These are phyloP conservation scores for Citrullus colocynthis DNA, from an alignment of 306 rosid genomes.

Conservation along the genomic window DNA sequence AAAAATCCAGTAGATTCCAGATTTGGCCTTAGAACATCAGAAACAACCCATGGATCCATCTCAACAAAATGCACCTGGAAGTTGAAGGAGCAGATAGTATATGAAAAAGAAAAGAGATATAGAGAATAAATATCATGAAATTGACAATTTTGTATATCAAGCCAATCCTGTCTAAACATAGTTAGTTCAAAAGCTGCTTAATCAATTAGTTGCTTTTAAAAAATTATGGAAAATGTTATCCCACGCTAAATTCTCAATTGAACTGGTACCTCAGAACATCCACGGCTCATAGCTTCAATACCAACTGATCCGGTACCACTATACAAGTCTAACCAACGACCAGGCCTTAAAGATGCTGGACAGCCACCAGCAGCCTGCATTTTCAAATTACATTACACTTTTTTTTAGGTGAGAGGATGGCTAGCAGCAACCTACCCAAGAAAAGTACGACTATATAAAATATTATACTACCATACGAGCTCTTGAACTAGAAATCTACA, in stretches of 20 bases:
- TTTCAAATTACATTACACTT: constrained; percentile 1
- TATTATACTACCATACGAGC: not conserved
- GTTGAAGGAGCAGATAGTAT: constrained; percentile 6
- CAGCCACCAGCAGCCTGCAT: constrained; percentile 83
- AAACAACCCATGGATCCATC: constrained; percentile 97
- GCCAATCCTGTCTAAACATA: not conserved
- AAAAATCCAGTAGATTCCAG: constrained; percentile 78
- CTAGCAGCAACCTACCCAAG: not conserved
- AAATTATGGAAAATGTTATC: not conserved
- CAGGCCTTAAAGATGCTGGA: constrained; percentile 84
- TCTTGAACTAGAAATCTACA: not conserved
- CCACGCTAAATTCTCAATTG: not conserved
- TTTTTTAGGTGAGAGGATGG: not conserved
- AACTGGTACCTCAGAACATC: constrained; percentile 72
- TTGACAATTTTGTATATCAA: not conserved
- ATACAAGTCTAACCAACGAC: constrained; percentile 94
- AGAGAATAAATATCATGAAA: not conserved
- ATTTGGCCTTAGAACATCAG: constrained; percentile 73
- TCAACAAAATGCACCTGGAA: constrained; percentile 88
- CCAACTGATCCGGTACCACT: constrained; percentile 99
- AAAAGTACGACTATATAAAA: not conserved
- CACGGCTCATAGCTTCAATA: constrained; percentile 89
- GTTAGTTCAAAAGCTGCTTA: not conserved
- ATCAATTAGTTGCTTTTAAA: not conserved
- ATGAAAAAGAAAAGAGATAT: not conserved